Base-by-base conservation (phyloP, 2,329 filamentous ascomycete species). In the Malbranchea zuffiana region DNA sequence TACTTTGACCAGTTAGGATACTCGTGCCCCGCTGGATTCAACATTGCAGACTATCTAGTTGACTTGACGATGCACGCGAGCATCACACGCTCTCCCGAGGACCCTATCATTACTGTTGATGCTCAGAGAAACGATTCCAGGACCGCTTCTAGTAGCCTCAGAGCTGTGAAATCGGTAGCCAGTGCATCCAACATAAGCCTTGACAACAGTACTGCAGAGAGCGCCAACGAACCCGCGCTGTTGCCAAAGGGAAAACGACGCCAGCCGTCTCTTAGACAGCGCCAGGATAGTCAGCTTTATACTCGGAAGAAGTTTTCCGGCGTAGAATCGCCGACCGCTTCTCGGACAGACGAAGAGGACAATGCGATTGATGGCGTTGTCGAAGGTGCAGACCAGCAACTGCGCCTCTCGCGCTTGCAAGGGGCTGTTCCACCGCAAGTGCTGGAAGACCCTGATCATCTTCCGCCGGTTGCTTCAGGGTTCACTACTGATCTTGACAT, bases 11-110 rank as follows among this genome's bases (percentile, higher is more conserved):
- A 77, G 31, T 79, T 94, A 43, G 92, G 90, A 28, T 98, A 95
- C 57, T 69, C 82, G 32, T 98, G 92, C 53, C 90, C 90, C 7
- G 81, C 87, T 16, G 92, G 92, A 2, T 98, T 96, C 72, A 98
- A 98, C 53, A 96, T 98, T 59, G 90, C 90, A 3, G 90, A 98
- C 57, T 98, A 95, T 54, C 74, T 98, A 4, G 87, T 98, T 19
- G 90, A 98, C 56, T 70, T 98, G 26, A 96, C 90, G 0, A 96
- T 98, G 88, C 90, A 98, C 56, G 87, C 86, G 16, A 75, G 82
- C 41, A 68, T 71, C 35, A 65, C 69, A 10, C 65, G 61, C 24
- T 67, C 70, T 1, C 62, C 69, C 7, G 69, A 76, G 19, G 74
- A 77, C 32, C 64, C 72, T 29, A 65, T 71, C 5, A 63, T 74